These are phyloP conservation scores for Glycine tomentella DNA, from an alignment of 306 rosid genomes.

Conservation along the genomic window DNA sequence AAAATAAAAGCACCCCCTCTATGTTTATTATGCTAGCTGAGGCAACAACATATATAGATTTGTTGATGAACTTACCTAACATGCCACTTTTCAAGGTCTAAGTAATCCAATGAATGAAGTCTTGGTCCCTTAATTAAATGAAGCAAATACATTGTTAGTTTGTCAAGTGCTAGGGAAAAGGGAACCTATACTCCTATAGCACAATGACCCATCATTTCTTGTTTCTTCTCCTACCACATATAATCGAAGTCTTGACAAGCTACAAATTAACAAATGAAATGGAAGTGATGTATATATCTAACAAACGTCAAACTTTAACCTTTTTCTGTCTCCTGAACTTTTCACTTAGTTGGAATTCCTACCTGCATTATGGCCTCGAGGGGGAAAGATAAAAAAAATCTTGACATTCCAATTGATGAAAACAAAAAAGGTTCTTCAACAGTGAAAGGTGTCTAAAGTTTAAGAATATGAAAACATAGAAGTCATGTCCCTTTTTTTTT, in stretches of 20 bases:
- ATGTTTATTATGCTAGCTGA: constrained; percentile 18
- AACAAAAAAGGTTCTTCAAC: constrained; percentile 5
- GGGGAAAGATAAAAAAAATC: no score
- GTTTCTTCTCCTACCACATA: constrained; percentile 47
- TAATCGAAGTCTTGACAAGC: constrained; percentile 58
- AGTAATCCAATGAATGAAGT: constrained; percentile 35
- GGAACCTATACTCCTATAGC: constrained; percentile 56
- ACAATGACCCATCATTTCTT: constrained; percentile 57
- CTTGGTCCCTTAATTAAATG: constrained; percentile 15
- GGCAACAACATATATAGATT: constrained; percentile 12
- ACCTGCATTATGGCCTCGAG: neutral
- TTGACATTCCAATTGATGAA: neutral
- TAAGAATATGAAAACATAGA: neutral
- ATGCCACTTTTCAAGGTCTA: constrained; percentile 20
- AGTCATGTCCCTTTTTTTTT: neutral
- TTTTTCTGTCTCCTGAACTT: constrained; percentile 24
- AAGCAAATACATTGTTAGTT: constrained; percentile 44
- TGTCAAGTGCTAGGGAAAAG: constrained; percentile 48
- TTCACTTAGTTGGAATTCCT: neutral
- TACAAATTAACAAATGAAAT: neutral
- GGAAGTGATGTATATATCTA: no score
- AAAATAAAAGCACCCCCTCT: neutral
- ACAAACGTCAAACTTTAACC: constrained; percentile 29
- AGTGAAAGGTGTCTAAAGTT: constrained; percentile 34
- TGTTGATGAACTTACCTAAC: constrained; percentile 28